These are phyloP conservation scores for Hypoxylon intermedium DNA, from an alignment of 495 filamentous ascomycete genomes.

Conservation along the genomic window DNA sequence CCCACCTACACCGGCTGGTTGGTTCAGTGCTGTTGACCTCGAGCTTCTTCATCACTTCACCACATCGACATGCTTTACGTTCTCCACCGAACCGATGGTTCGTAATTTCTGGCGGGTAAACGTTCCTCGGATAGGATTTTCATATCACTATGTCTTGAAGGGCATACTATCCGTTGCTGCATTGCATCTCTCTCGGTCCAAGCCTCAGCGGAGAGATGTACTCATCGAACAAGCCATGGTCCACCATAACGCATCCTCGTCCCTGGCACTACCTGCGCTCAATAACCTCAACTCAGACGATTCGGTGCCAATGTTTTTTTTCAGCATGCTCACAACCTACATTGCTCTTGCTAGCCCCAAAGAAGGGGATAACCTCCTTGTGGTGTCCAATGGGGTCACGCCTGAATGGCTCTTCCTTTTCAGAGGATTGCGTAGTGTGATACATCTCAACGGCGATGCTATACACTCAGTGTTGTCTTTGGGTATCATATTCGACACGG, in stretches of 20 bases:
- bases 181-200: conserved; percentile 56
- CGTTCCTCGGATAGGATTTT: conserved; percentile 56
- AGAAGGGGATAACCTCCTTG: conserved; percentile 48
- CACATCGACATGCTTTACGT: conserved; percentile 31
- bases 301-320: conserved; percentile 60
- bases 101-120: conserved; percentile 41
- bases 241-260: conserved; percentile 57
- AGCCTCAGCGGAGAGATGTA: conserved; percentile 42
- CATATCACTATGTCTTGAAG: conserved; percentile 58
- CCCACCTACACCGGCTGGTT: conserved; percentile 9
- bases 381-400: conserved; percentile 48
- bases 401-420: conserved; percentile 52
- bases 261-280: conserved; percentile 54
- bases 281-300: conserved; percentile 55
- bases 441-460: conserved; percentile 35
- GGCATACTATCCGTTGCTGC: conserved; percentile 60
- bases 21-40: conserved; percentile 30
- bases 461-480: conserved; percentile 34
- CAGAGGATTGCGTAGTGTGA: conserved; percentile 48
- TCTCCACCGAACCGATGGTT: conserved; percentile 26
- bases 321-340: conserved; percentile 59
- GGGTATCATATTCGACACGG: conserved; percentile 43
- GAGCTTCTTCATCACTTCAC: conserved; percentile 36
- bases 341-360: conserved; percentile 58
- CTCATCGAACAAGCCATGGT: conserved; percentile 58